phyloP scores from a whole-genome alignment of 257 asterid species.

The Ilex asprella region DNA sequence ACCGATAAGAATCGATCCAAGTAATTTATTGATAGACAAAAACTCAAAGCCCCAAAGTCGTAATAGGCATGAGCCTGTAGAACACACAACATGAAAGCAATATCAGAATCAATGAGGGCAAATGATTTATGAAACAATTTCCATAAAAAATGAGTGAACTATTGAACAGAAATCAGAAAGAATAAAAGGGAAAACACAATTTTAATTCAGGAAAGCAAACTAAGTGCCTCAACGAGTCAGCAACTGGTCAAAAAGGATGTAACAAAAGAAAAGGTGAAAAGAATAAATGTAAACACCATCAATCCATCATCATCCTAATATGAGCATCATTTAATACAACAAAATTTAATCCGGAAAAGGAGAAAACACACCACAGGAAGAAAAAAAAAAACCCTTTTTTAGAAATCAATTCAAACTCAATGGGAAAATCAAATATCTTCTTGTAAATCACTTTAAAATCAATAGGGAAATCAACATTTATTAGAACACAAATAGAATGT shows the following conservation, averaged over 20 bases:
- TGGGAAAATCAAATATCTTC: not conserved
- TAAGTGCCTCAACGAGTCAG: too few species aligned
- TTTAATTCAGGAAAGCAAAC: too few species aligned
- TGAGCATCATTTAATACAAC: not conserved
- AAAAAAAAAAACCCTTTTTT: too few species aligned
- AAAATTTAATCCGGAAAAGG: too few species aligned
- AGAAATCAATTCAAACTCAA: not conserved
- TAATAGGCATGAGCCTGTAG: constrained; percentile 29
- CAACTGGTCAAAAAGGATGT: not conserved
- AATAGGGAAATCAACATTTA: not conserved
- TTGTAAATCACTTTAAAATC: not conserved
- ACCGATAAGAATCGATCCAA: constrained; percentile 32
- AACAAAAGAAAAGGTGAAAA: not conserved
- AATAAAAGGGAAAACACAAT: not conserved
- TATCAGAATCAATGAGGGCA: not conserved
- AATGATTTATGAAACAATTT: too few species aligned
- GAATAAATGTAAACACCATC: not conserved
- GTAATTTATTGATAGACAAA: constrained; percentile 30
- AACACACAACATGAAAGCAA: constrained; percentile 1
- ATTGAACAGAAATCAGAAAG: not conserved
- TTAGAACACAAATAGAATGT: not conserved
- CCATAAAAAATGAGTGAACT: not conserved
- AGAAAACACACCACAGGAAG: too few species aligned
- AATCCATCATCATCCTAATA: not conserved
- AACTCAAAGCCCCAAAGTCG: constrained; percentile 27